phyloP scores from a whole-genome alignment of 148 eudicot species.

The Nyssa sinensis region DNA sequence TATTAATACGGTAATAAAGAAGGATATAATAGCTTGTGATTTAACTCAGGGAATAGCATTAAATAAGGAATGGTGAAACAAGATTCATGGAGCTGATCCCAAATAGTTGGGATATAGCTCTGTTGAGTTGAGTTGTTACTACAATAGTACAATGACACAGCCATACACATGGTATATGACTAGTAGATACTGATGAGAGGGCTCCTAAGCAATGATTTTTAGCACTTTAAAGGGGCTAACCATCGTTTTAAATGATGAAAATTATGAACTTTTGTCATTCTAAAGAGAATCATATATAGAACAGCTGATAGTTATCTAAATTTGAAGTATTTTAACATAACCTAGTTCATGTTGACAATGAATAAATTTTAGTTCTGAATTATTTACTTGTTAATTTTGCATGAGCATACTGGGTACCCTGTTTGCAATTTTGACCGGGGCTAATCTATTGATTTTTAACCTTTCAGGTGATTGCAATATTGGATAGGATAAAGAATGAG shows the following conservation, averaged over 20 bases:
- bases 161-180: not conserved
- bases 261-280: not conserved
- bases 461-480: conserved; percentile 85
- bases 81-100: no score
- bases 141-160: no score
- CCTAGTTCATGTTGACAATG: not conserved
- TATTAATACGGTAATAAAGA: no score
- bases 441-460: conserved; percentile 4
- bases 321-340: not conserved
- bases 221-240: not conserved
- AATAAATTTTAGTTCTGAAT: no score
- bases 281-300: not conserved
- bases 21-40: no score
- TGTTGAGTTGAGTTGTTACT: no score
- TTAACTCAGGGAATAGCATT: no score
- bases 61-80: no score
- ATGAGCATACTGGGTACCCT: not conserved
- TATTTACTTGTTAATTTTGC: no score
- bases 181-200: not conserved
- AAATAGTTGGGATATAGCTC: no score
- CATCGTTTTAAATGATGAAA: not conserved
- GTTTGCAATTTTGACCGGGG: not conserved
- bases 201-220: not conserved
- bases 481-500: conserved; percentile 81
- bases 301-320: not conserved